Conservation (phyloP, 2,329 filamentous ascomycete genomes). For the Colletotrichum euphorbiae region DNA sequence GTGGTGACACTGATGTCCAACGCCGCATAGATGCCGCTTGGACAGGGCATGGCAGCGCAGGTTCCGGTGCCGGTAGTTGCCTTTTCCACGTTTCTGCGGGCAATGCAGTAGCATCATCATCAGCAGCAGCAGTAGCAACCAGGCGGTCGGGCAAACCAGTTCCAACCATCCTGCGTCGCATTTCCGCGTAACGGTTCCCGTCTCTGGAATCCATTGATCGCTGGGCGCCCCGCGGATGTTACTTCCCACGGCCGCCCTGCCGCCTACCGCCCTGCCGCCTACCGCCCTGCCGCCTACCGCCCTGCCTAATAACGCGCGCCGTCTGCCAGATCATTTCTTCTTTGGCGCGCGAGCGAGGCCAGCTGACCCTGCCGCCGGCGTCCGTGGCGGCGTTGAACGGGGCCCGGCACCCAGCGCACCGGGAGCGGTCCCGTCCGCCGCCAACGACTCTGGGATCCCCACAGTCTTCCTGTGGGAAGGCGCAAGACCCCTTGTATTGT, state of each 20-base stretch:
- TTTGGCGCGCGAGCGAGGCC: background rate
- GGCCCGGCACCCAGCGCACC: constrained; percentile 1
- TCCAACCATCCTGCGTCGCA: background rate
- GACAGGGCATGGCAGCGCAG: background rate
- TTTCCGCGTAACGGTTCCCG: background rate
- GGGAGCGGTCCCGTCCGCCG: constrained; percentile 33
- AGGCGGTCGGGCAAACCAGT: background rate
- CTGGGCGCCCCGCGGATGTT: background rate
- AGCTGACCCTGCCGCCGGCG: constrained; percentile 1
- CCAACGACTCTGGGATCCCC: background rate
- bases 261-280: constrained; percentile 12
- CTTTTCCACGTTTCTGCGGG: constrained; percentile 16
- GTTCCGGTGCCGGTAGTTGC: constrained; percentile 20
- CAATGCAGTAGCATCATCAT: background rate
- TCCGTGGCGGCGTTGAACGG: background rate
- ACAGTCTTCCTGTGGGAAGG: background rate
- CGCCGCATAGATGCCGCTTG: background rate
- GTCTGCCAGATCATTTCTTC: constrained; percentile 8
- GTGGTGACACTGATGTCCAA: background rate
- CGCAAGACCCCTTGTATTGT: background rate
- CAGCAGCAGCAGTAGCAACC: background rate
- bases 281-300: constrained; percentile 20
- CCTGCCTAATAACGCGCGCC: background rate
- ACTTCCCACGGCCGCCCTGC: constrained; percentile 9
- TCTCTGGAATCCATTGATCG: background rate